A percentile compares a stretch with the other conserved stretches of the same genome.
Evolutionary conservation across 1,139 yeast genomes (phyloP).

Genomic region (Yamadazyma membranifaciens): DNA sequence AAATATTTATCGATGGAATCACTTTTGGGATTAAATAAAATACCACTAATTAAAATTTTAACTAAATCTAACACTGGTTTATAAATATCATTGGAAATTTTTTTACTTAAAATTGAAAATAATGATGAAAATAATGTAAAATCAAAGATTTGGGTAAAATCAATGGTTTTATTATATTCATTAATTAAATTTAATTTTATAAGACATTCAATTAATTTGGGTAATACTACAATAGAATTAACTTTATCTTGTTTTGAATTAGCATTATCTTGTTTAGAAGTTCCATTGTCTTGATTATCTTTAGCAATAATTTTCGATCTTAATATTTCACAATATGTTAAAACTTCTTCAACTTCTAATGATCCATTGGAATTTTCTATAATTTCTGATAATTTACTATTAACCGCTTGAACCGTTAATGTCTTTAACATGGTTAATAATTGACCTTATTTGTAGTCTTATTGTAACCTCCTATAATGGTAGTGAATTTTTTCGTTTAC

Average conservation of each 20-base stretch:
- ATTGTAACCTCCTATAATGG: not conserved
- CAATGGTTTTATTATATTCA: constrained; percentile 18
- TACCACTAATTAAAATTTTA: constrained; percentile 44
- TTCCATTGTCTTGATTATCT: not conserved
- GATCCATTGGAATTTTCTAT: constrained; percentile 6
- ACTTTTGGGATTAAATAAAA: constrained; percentile 37
- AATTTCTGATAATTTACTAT: constrained; percentile 5
- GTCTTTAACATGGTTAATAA: not conserved
- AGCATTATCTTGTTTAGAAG: constrained; percentile 4
- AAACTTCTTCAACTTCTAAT: constrained; percentile 4
- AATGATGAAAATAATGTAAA: constrained; percentile 40
- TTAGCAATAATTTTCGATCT: constrained; percentile 5
- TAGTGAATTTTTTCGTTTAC: not conserved
- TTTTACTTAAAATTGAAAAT: constrained; percentile 42
- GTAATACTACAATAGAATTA: constrained; percentile 52
- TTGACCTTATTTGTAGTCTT: not conserved
- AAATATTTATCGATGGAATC: constrained; percentile 34
- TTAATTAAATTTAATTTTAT: constrained; percentile 34
- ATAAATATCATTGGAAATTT: constrained; percentile 50
- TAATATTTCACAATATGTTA: constrained; percentile 5
- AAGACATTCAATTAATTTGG: constrained; percentile 49
- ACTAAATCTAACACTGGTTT: constrained; percentile 49
- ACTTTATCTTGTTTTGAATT: constrained; percentile 46
- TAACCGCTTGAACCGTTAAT: constrained; percentile 5
- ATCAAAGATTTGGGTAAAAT: constrained; percentile 41